Conservation (phyloP, 495 filamentous ascomycete species). For the Apiosordaria backusii region DNA sequence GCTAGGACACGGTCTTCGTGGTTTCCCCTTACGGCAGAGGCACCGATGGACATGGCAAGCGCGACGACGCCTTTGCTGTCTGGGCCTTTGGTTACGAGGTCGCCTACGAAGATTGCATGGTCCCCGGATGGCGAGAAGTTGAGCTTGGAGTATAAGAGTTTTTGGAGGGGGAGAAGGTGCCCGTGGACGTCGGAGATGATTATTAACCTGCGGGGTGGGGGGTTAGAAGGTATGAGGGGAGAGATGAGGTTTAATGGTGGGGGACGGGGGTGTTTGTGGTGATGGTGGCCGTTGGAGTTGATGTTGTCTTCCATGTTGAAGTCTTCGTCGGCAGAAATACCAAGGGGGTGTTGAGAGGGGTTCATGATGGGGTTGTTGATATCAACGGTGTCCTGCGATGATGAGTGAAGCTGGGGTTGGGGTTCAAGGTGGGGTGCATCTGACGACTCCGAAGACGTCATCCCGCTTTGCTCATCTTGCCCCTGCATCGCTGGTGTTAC, state of each 20-base stretch:
- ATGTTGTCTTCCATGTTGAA: neutral
- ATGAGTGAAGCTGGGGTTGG: neutral
- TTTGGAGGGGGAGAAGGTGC: conserved; percentile 61
- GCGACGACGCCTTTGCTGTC: conserved; percentile 76
- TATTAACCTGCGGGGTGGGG: conserved; percentile 51
- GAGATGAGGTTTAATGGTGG: conserved; percentile 30
- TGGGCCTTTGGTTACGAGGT: conserved; percentile 85
- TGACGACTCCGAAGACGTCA: neutral
- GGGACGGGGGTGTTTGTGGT: conserved; percentile 28
- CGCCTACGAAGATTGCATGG: conserved; percentile 78
- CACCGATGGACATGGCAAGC: conserved; percentile 62
- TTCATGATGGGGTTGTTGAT: conserved; percentile 6
- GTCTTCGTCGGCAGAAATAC: neutral
- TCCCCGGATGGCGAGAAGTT: conserved; percentile 60
- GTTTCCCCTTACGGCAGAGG: conserved; percentile 84
- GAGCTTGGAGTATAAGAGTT: conserved; percentile 60
- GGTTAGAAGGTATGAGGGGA: conserved; percentile 35
- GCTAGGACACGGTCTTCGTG: conserved; percentile 79
- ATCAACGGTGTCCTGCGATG: neutral
- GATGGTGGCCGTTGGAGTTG: conserved; percentile 10
- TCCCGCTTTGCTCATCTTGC: neutral
- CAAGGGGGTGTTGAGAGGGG: neutral
- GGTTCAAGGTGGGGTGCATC: neutral
- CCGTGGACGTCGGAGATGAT: conserved; percentile 92
- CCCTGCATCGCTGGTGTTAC: neutral